phyloP scores from a whole-genome alignment of 2,329 filamentous ascomycete species.

The Lasiodiplodia gonubiensis region DNA sequence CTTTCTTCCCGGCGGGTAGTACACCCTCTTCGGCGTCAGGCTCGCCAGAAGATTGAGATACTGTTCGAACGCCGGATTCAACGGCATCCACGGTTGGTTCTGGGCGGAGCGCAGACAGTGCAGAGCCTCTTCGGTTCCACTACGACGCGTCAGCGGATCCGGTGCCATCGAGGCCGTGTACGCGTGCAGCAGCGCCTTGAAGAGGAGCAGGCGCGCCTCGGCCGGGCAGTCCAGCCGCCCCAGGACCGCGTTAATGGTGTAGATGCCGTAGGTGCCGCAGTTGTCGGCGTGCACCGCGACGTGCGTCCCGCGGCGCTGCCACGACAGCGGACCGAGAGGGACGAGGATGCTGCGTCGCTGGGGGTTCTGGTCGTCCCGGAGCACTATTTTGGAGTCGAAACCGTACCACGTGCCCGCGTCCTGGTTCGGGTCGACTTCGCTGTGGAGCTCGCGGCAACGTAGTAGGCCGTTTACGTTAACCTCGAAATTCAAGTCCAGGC shows the following conservation, averaged over 20 bases:
- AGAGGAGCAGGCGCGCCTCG: slow-evolving; percentile 61
- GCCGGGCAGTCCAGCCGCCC: slow-evolving; percentile 63
- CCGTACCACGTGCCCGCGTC: slow-evolving; percentile 66
- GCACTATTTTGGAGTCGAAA: slow-evolving; percentile 62
- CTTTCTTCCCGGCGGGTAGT: slow-evolving; percentile 37
- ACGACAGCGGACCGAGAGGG: slow-evolving; percentile 52
- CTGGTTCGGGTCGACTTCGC: slow-evolving; percentile 59
- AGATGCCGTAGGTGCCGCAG: slow-evolving; percentile 54
- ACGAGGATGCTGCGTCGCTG: slow-evolving; percentile 59
- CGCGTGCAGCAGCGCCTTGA: slow-evolving; percentile 65
- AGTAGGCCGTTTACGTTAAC: slow-evolving; percentile 56
- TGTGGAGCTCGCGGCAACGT: slow-evolving; percentile 55
- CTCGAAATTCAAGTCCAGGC: slow-evolving; percentile 60
- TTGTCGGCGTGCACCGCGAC: slow-evolving; percentile 48
- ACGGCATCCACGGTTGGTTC: slow-evolving; percentile 49
- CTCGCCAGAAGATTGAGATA: slow-evolving; percentile 40
- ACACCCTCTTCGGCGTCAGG: slow-evolving; percentile 45
- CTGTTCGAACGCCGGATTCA: slow-evolving; percentile 18
- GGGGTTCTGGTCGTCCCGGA: slow-evolving; percentile 52
- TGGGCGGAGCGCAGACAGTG: slow-evolving; percentile 56
- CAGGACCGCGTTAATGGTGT: slow-evolving; percentile 60
- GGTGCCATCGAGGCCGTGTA: slow-evolving; percentile 63
- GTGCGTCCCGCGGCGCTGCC: slow-evolving; percentile 49
- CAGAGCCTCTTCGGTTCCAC: slow-evolving; percentile 66
- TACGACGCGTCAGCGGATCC: slow-evolving; percentile 63